phyloP scores from a whole-genome alignment of 1,284 basidiomycete species.

The Pyrrhoderma noxium region DNA sequence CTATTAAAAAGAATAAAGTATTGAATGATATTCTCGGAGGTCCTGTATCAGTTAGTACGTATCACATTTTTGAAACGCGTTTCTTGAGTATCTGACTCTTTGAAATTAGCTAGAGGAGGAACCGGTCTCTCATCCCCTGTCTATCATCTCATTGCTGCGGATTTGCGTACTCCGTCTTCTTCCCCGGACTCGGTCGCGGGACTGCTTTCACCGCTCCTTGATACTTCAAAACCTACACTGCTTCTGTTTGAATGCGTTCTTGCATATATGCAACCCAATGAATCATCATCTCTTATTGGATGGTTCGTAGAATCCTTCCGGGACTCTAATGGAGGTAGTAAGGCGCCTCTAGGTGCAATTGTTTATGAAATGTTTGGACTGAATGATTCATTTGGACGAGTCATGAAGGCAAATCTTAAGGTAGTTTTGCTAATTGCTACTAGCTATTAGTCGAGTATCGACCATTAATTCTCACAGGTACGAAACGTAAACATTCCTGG shows the following conservation, averaged over 20 bases:
- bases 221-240: constrained; percentile 66
- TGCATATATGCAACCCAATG: constrained; percentile 71
- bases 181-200: constrained; percentile 33
- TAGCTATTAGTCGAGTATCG: neutral
- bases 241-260: constrained; percentile 89
- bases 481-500: constrained; percentile 74
- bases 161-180: constrained; percentile 53
- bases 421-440: constrained; percentile 31
- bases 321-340: constrained; percentile 3
- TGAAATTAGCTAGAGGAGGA: constrained; percentile 54
- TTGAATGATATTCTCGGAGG: constrained; percentile 50
- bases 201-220: constrained; percentile 43
- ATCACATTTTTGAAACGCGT: neutral
- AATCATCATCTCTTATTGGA: constrained; percentile 53
- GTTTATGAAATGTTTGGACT: constrained; percentile 91
- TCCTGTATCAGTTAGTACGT: constrained; percentile 38
- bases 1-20: constrained; percentile 64
- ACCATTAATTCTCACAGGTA: constrained; percentile 37
- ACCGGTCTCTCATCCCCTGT: constrained; percentile 51
- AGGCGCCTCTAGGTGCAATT: constrained; percentile 43
- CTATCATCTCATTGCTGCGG: constrained; percentile 74
- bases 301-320: constrained; percentile 67
- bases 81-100: neutral
- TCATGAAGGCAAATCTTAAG: constrained; percentile 83
- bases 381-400: constrained; percentile 75